phyloP scores from a whole-genome alignment of 345 rosid species.

The Isatis tinctoria region DNA sequence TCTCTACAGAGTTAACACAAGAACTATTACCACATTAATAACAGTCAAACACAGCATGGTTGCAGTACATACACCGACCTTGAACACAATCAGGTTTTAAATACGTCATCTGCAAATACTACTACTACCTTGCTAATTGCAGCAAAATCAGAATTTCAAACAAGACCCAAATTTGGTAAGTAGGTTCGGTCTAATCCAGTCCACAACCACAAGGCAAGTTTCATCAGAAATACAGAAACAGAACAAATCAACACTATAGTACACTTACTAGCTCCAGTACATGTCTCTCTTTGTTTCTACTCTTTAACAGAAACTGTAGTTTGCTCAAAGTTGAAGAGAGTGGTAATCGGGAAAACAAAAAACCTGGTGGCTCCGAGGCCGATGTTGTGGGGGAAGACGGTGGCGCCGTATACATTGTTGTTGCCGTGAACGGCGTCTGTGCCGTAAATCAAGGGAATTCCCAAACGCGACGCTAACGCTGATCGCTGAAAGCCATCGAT shows the following conservation, averaged over 20 bases:
- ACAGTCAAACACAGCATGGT: background rate
- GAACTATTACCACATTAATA: background rate
- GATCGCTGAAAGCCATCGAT: conserved; percentile 60
- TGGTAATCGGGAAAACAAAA: no score
- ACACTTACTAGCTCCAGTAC: background rate
- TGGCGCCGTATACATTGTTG: conserved; percentile 74
- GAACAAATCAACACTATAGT: background rate
- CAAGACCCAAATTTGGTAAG: background rate
- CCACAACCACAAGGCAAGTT: background rate
- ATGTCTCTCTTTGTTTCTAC: background rate
- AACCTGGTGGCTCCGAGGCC: conserved; percentile 91
- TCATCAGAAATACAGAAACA: conserved; percentile 1
- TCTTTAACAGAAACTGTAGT: background rate
- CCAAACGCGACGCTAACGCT: conserved; percentile 66
- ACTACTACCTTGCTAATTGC: background rate
- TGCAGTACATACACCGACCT: background rate
- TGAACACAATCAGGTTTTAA: background rate
- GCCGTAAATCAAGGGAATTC: conserved; percentile 80
- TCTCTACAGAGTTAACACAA: conserved; percentile 41
- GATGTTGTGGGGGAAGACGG: conserved; percentile 83
- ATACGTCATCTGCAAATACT: background rate
- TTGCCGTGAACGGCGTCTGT: conserved; percentile 96
- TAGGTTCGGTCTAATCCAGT: background rate
- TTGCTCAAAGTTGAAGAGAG: background rate
- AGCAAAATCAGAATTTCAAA: background rate